Conservation (phyloP, 2,329 filamentous ascomycete genomes). For the Colletotrichum godetiae region DNA sequence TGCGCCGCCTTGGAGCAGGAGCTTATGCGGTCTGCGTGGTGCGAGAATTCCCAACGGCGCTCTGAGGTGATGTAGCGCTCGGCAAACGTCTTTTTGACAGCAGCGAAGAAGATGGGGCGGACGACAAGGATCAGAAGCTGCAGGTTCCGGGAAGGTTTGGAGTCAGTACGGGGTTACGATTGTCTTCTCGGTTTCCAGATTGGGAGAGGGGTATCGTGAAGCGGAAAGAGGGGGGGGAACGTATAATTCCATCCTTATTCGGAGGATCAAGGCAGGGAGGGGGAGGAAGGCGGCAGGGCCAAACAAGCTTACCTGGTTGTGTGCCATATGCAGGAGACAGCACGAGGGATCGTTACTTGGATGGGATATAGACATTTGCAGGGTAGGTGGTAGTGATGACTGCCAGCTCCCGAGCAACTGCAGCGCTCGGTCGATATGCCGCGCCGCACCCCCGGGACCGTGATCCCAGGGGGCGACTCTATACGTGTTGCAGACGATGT, state of each 20-base stretch:
- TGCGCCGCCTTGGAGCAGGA: constrained; percentile 57
- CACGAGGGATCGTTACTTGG: constrained; percentile 54
- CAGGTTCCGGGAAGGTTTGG: not conserved
- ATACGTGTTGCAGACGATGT: constrained; percentile 61
- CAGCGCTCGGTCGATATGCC: constrained; percentile 53
- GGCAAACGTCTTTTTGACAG: constrained; percentile 59
- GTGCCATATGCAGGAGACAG: constrained; percentile 60
- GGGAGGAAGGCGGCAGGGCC: not conserved
- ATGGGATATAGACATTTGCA: constrained; percentile 50
- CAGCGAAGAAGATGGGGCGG: constrained; percentile 59
- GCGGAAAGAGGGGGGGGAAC: not conserved
- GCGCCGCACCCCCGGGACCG: constrained; percentile 40
- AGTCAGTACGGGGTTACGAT: not conserved
- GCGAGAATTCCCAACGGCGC: constrained; percentile 42
- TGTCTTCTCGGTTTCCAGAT: not conserved
- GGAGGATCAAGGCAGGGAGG: constrained; percentile 42
- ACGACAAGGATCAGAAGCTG: constrained; percentile 61
- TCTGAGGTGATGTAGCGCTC: constrained; percentile 47
- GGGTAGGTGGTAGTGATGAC: constrained; percentile 47
- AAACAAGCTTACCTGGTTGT: constrained; percentile 47
- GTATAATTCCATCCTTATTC: not conserved
- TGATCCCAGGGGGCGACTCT: constrained; percentile 48
- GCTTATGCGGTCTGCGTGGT: constrained; percentile 46
- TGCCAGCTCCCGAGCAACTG: constrained; percentile 56
- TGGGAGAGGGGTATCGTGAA: not conserved